Evolutionary conservation across 2,329 filamentous ascomycete species (phyloP), one percentile per base, ranked within the genome.

Genomic region (Cryphonectria japonica): DNA sequence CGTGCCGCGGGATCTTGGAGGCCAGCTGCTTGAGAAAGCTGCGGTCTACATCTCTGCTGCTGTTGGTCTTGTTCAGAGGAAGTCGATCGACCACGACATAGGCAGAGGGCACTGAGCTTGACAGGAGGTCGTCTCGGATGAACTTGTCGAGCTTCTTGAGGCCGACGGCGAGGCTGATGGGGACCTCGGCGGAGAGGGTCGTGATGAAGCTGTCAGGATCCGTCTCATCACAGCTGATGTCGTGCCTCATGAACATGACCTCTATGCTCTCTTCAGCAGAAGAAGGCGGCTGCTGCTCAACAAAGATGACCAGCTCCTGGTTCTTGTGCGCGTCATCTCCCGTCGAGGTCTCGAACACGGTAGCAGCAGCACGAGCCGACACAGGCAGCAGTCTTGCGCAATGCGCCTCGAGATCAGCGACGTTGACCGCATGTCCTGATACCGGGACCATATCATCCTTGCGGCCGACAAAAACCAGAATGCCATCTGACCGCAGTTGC

Each of bases 61-160:
- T n/a, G 46, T 16, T 43, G 41, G 74, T 72, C 7, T 16, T 19
- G 41, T 74, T 72, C 11, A 71, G 68, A 0, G 82, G 81, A 22
- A 85, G 60, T 39, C 77, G 77, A 39, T 83, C 79, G 37, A 85
- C 73, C 11, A 82, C 75, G 9, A 85, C 73, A 69, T 85, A 86
- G 0, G 78, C 76, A 54, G 78, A 82, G 0, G 84, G 84, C n/a
- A 84, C 76, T 81, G 85, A 83, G 71, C 84, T 84, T 4, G 81
- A 80, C 2, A 84, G 82, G n/a, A 86, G 78, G 32, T 84, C 81
- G 41, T 78, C 76, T 65, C 81, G 79, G 29, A 84, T 78, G 41
- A 75, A 80, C 68, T 81, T 82, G 75, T 85, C 79, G 5, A 85
- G 77, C 43, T 79, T 80, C 71, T 81, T 83, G 7, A 84, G 73